Evolutionary conservation across 305 asterid genomes (phyloP).

Genomic region (Fraxinus platypoda): DNA sequence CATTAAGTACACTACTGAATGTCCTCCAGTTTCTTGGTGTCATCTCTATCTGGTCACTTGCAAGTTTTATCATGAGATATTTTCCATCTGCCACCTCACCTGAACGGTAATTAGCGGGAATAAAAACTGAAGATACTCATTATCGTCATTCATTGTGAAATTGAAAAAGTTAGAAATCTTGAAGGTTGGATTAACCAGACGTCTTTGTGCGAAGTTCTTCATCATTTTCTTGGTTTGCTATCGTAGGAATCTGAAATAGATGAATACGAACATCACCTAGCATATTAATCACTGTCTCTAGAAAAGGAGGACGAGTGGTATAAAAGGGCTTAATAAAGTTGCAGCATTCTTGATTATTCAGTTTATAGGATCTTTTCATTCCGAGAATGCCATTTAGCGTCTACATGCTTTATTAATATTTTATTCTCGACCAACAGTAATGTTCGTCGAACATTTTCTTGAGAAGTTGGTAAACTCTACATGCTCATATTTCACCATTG

Average conservation of each 20-base stretch:
- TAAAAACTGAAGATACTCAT: constrained; percentile 1
- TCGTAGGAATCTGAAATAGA: constrained; percentile 13
- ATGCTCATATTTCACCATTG: too few species aligned
- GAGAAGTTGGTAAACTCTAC: too few species aligned
- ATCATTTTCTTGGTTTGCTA: not conserved
- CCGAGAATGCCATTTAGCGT: too few species aligned
- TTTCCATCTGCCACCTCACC: constrained; percentile 45
- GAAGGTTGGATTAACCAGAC: not conserved
- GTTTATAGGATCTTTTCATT: too few species aligned
- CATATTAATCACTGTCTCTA: not conserved
- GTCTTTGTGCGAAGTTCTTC: constrained; percentile 1
- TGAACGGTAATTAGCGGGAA: constrained; percentile 22
- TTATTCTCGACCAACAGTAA: too few species aligned
- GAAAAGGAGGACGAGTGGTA: not conserved
- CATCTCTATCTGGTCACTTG: constrained; percentile 83
- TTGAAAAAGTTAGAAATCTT: not conserved
- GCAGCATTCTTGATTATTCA: not conserved
- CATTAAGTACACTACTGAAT: constrained; percentile 68
- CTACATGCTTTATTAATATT: too few species aligned
- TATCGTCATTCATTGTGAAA: not conserved
- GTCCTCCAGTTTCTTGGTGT: constrained; percentile 86
- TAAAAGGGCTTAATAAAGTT: constrained; percentile 3
- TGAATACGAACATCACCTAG: not conserved
- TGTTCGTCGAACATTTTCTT: too few species aligned
- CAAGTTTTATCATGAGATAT: constrained; percentile 80